These are phyloP conservation scores for Colletotrichum sp. DNA, from an alignment of 2,329 filamentous ascomycete species.

Conservation along the genomic window DNA sequence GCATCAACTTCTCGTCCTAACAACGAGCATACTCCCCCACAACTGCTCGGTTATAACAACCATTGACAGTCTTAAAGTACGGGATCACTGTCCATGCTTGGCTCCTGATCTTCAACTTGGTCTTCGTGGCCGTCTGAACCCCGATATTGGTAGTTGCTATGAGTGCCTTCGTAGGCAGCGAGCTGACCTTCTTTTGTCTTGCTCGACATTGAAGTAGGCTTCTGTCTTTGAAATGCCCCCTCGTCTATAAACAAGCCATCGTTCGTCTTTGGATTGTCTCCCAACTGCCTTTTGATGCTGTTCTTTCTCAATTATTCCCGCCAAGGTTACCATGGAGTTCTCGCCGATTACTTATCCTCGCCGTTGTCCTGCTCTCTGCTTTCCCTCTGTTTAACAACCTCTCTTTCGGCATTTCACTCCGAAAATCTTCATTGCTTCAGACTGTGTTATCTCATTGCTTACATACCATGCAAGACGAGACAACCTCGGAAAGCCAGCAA, in stretches of 20 bases:
- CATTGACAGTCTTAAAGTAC: rapidly evolving
- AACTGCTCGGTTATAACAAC: background rate
- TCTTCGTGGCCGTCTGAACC: background rate
- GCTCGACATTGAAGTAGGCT: background rate
- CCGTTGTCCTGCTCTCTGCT: background rate
- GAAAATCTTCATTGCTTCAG: background rate
- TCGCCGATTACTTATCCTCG: background rate
- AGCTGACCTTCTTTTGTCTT: background rate
- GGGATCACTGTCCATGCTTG: background rate
- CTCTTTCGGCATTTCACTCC: background rate
- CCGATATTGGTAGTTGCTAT: background rate
- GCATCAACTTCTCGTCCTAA: background rate
- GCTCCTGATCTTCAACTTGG: background rate
- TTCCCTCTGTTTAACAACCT: background rate
- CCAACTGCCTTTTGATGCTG: background rate
- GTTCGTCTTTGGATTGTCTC: background rate
- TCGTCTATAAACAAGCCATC: background rate
- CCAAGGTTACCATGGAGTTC: background rate
- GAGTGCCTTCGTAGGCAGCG: background rate
- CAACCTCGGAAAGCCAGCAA: background rate
- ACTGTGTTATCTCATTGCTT: background rate
- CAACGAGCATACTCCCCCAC: background rate
- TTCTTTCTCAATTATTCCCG: background rate
- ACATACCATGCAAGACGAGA: background rate
- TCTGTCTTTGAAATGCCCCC: background rate